A percentile compares a stretch with the other conserved stretches of the same genome.
phyloP scores from a whole-genome alignment of 225 moss, liverwort and hornwort species.

The Lunularia cruciata region DNA sequence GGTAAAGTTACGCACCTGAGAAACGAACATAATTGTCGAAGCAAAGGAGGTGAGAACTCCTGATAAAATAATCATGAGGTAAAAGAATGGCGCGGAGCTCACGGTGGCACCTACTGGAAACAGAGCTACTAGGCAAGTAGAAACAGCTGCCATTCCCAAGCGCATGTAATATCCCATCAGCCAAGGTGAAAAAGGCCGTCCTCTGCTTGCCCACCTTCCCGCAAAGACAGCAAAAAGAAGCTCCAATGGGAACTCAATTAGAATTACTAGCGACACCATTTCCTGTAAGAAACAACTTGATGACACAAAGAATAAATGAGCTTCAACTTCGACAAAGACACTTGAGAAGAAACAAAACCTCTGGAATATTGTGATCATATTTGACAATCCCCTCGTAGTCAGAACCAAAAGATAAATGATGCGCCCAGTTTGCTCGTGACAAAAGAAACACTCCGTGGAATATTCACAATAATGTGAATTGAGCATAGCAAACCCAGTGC shows the following conservation, averaged over 20 bases:
- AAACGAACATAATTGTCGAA: conserved; percentile 49
- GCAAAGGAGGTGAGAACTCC: conserved; percentile 45
- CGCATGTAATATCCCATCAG: conserved; percentile 46
- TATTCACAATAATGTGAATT: no score
- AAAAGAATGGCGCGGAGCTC: conserved; percentile 44
- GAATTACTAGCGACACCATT: conserved; percentile 43
- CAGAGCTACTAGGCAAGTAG: conserved; percentile 45
- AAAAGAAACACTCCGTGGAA: no score
- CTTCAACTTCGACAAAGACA: no score
- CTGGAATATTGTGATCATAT: no score
- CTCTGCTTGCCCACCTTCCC: conserved; percentile 50
- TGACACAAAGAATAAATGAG: no score
- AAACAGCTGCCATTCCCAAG: conserved; percentile 43
- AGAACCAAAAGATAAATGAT: no score
- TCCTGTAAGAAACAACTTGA: conserved; percentile 23
- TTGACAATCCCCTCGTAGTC: no score
- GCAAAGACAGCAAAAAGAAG: conserved; percentile 49
- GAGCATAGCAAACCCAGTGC: no score
- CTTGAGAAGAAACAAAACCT: no score
- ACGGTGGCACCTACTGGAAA: conserved; percentile 47
- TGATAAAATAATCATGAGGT: conserved; percentile 38
- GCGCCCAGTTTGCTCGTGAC: no score
- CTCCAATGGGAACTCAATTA: conserved; percentile 51
- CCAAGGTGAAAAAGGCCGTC: conserved; percentile 51
- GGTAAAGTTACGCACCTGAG: conserved; percentile 33